These are phyloP conservation scores for Peribolospora kevripleyi DNA, from an alignment of 768 basidiomycete genomes.

Conservation along the genomic window DNA sequence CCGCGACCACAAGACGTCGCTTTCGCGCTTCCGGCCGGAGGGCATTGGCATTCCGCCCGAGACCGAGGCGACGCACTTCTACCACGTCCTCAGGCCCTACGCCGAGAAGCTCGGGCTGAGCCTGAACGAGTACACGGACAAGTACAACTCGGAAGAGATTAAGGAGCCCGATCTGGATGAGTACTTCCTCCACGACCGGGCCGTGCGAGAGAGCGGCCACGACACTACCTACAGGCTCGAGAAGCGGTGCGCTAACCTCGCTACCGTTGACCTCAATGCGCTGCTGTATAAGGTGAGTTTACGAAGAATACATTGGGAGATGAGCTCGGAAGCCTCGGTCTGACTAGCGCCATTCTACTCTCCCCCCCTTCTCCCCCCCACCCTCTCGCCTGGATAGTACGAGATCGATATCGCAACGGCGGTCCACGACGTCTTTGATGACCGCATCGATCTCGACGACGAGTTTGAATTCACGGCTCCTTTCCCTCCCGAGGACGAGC, in stretches of 20 bases:
- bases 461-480: slow-evolving; percentile 81
- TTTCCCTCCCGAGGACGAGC: slow-evolving; percentile 26
- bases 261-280: slow-evolving; percentile 83
- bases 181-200: slow-evolving; percentile 76
- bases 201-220: slow-evolving; percentile 80
- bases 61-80: slow-evolving; percentile 96
- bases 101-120: slow-evolving; percentile 78
- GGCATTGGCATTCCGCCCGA: slow-evolving; percentile 93
- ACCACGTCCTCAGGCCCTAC: slow-evolving; percentile 84
- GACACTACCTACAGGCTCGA: slow-evolving; percentile 95
- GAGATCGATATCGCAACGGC: slow-evolving; percentile 97
- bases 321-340: background rate
- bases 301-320: background rate
- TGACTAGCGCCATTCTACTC: slow-evolving; percentile 1
- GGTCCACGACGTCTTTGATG: slow-evolving; percentile 82
- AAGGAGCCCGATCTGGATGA: slow-evolving; percentile 77
- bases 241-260: slow-evolving; percentile 88
- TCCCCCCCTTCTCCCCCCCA: background rate
- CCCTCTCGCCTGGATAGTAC: slow-evolving; percentile 24
- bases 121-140: slow-evolving; percentile 85
- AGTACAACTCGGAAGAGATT: slow-evolving; percentile 65
- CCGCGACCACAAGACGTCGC: slow-evolving; percentile 76
- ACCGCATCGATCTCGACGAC: slow-evolving; percentile 72
- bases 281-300: slow-evolving; percentile 50
- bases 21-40: slow-evolving; percentile 80